Conservation (phyloP, 2,329 filamentous ascomycete genomes). For the Epichloe coenophiala region DNA sequence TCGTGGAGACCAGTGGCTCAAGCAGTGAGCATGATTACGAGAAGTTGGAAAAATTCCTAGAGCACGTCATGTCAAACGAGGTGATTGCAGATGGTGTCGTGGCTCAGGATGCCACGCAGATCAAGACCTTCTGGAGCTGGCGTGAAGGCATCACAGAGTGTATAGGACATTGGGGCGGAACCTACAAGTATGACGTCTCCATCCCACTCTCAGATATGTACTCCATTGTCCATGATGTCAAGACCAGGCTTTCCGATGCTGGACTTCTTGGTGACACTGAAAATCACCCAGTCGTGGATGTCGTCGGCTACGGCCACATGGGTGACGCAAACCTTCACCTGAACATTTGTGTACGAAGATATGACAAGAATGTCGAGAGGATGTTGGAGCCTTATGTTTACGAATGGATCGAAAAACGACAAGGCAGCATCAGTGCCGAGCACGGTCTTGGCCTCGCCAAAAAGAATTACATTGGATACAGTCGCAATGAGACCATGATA, state of each 20-base stretch:
- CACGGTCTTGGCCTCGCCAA: constrained; percentile 90
- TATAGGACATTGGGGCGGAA: constrained; percentile 78
- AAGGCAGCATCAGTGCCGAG: constrained; percentile 92
- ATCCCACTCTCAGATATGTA: constrained; percentile 86
- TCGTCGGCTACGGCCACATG: constrained; percentile 98
- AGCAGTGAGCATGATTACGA: constrained; percentile 87
- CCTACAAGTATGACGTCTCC: constrained; percentile 97
- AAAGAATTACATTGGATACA: constrained; percentile 89
- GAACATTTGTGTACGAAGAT: constrained; percentile 71
- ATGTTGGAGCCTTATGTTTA: constrained; percentile 90
- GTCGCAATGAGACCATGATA: constrained; percentile 75
- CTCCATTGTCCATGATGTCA: constrained; percentile 72
- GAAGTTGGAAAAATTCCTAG: constrained; percentile 82
- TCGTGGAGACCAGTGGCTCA: constrained; percentile 91
- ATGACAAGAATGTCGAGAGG: constrained; percentile 78
- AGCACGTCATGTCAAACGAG: constrained; percentile 78
- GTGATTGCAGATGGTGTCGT: constrained; percentile 83
- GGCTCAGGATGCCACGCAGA: constrained; percentile 86
- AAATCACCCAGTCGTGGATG: constrained; percentile 66
- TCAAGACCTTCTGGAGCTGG: constrained; percentile 76
- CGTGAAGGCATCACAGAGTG: constrained; percentile 87
- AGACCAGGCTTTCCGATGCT: constrained; percentile 55
- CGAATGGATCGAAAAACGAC: constrained; percentile 82
- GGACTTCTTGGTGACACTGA: constrained; percentile 68
- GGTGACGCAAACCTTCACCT: constrained; percentile 92